Conservation (phyloP, 2,329 filamentous ascomycete genomes). For the Arthrobotrys sinensis region DNA sequence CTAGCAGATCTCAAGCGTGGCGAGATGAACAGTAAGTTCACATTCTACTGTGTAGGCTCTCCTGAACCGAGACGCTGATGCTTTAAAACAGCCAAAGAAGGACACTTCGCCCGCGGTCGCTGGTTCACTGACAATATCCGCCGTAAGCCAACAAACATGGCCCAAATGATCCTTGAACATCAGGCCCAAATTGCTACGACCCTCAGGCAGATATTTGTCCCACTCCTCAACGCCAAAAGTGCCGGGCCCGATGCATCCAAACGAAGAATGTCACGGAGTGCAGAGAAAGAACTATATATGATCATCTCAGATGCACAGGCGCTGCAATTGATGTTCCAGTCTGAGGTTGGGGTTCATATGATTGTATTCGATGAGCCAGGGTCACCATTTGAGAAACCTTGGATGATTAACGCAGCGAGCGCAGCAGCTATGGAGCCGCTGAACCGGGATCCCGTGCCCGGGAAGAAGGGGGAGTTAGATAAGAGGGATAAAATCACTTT, state of each 20-base stretch:
- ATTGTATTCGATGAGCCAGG: conserved; percentile 38
- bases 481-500: conserved; percentile 25
- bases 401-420: conserved; percentile 51
- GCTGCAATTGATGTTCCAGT: conserved; percentile 60
- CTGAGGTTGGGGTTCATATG: conserved; percentile 38
- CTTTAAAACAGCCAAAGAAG: conserved; percentile 21
- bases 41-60: background rate
- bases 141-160: conserved; percentile 46
- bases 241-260: background rate
- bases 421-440: conserved; percentile 3
- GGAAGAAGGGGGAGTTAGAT: background rate
- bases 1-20: conserved; percentile 7
- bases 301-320: conserved; percentile 56
- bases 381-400: conserved; percentile 25
- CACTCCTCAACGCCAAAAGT: conserved; percentile 31
- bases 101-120: conserved; percentile 33
- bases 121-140: conserved; percentile 56
- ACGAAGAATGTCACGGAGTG: conserved; percentile 23
- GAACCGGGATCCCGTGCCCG: conserved; percentile 12
- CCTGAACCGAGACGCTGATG: background rate
- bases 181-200: conserved; percentile 42
- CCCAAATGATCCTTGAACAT: conserved; percentile 18
- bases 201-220: conserved; percentile 48
- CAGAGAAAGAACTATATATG: conserved; percentile 49
- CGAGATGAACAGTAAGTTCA: conserved; percentile 45